Percentiles rank a stretch among this genome's conserved stretches.
These are phyloP conservation scores for Leishmania turanica DNA, from an alignment of 208 protist species.

Conservation along the genomic window DNA sequence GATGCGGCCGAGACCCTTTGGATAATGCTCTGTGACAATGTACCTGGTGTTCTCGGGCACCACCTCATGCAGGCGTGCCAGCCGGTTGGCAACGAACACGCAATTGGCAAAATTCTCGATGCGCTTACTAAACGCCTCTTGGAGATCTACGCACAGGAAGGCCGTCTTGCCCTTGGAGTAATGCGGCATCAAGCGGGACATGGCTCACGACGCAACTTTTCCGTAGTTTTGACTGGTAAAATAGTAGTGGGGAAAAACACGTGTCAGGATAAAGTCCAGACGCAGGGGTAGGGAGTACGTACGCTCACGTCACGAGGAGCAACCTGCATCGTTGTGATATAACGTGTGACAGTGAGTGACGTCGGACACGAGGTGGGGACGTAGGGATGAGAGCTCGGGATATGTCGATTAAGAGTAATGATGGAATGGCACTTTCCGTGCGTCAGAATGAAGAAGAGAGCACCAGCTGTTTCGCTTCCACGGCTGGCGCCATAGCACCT, in stretches of 20 bases:
- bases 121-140: conserved; percentile 61
- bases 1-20: conserved; percentile 66
- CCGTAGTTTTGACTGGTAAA: not conserved
- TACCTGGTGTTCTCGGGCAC: conserved; percentile 69
- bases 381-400: not conserved
- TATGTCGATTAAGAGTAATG: not conserved
- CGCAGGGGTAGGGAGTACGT: not conserved
- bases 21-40: conserved; percentile 87
- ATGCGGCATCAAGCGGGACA: conserved; percentile 72
- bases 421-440: not conserved
- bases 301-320: not conserved
- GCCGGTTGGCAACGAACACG: conserved; percentile 80
- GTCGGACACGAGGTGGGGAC: not conserved
- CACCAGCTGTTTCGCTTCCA: not conserved
- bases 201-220: conserved; percentile 8
- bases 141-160: conserved; percentile 79
- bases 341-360: not conserved
- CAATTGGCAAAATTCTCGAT: conserved; percentile 72
- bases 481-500: not conserved
- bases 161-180: conserved; percentile 66
- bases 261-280: not conserved
- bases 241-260: no score
- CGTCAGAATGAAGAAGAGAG: not conserved
- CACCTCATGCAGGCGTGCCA: conserved; percentile 51
- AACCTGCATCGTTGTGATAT: not conserved